Base-by-base conservation (phyloP, 441 rosid species). In the Croton setiger region DNA sequence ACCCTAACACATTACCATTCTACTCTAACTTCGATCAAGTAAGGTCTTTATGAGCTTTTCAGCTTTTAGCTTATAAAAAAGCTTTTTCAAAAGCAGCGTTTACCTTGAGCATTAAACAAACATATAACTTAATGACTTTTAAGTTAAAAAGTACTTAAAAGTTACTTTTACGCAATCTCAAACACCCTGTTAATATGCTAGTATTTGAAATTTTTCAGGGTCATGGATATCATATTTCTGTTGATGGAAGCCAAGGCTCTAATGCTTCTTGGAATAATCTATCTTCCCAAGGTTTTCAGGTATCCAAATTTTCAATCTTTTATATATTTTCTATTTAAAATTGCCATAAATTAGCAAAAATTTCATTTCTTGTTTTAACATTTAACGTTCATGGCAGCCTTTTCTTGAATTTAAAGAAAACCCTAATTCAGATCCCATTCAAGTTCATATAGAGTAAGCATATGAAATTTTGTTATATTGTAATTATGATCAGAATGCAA, bases 11-110 rank as follows among this genome's bases (percentile, higher is more conserved):
- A 12, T 74, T 91, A 63, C 96, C 98, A 10, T 93, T 91, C 66
- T 83, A 89, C 80, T 86, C 97, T n/a, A 88, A 88, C 71, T 93
- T 91, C 64, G 93, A 88, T 82, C 95, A 89, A 93, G 98, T 86
- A 64, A 62, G 23, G n/a, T n/a, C n/a, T 0, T 51, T 6, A 0
- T 27, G 31, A 27, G 31, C 31, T 27, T 27, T 27, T 27, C 31
- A 27, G 31, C 31, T 27, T 27, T 27, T 2, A 27, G 31, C 31
- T 27, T 27, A 27, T 27, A 27, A 27, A 27, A 27, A 27, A 27
- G 31, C 31, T 27, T 27, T 27, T 27, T 27, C 31, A 27, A 27
- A 27, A 27, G 31, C 31, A 27, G 31, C 31, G 2, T 27, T 27
- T 27, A 27, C 1, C 31, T 27, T 27, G 2, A 27, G 31, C 31